A percentile compares a stretch with the other conserved stretches of the same genome.
Evolutionary conservation across 2,329 filamentous ascomycete species (phyloP).

Genomic region (Chrysoporthe cubensis): DNA sequence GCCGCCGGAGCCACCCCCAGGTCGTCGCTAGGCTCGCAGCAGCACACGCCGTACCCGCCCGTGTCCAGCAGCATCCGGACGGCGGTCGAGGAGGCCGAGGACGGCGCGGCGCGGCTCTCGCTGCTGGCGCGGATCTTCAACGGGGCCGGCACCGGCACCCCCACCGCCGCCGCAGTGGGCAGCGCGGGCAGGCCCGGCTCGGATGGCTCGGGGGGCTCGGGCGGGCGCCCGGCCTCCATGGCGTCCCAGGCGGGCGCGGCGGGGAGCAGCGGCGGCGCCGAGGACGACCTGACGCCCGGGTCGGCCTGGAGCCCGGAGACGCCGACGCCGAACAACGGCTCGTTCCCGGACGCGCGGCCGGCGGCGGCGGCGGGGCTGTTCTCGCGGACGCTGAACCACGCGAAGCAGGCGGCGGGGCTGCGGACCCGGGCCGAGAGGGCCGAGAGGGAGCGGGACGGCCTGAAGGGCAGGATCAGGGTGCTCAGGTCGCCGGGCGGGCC

Average conservation of each 20-base stretch:
- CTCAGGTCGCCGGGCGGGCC: not conserved
- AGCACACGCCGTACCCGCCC: constrained; percentile 23
- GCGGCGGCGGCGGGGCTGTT: constrained; percentile 8
- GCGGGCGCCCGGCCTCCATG: not conserved
- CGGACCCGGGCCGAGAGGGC: constrained; percentile 17
- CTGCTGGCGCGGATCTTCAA: constrained; percentile 22
- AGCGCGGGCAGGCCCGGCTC: constrained; percentile 8
- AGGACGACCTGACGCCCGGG: not conserved
- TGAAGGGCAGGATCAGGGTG: constrained; percentile 22
- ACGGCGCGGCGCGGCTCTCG: constrained; percentile 17
- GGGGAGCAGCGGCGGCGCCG: too few relatives aligned
- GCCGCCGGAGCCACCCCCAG: not conserved
- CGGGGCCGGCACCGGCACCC: not conserved
- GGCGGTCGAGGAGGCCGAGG: constrained; percentile 21
- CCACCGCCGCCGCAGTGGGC: not conserved
- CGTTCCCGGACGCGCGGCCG: not conserved
- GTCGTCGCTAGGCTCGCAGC: not conserved
- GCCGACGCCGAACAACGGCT: not conserved
- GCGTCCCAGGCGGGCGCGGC: too few relatives aligned
- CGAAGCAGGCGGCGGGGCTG: constrained; percentile 20
- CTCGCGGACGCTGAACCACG: constrained; percentile 23
- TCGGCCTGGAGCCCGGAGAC: constrained; percentile 9
- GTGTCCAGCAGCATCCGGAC: constrained; percentile 1
- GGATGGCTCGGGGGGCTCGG: not conserved
- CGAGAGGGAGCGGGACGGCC: constrained; percentile 19